phyloP scores from a whole-genome alignment of 2,329 filamentous ascomycete genomes.

The Fusarium fujikuroi region DNA sequence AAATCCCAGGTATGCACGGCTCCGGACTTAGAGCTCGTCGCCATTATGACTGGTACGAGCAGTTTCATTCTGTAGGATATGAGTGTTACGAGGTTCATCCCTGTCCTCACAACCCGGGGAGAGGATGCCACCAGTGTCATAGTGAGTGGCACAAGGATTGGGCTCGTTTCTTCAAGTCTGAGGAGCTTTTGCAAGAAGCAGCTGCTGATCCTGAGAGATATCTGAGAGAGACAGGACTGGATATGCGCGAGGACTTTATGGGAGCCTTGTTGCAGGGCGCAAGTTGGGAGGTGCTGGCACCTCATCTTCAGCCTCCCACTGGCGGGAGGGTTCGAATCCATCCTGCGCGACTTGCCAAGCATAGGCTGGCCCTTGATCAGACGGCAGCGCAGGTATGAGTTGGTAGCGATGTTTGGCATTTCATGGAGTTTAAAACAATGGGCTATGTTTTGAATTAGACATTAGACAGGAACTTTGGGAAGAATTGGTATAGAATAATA shows the following conservation, averaged over 20 bases:
- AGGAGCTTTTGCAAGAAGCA: slow-evolving; percentile 18
- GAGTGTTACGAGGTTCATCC: slow-evolving; percentile 37
- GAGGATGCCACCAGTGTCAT: slow-evolving; percentile 35
- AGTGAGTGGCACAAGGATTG: slow-evolving; percentile 35
- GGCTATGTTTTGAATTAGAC: slow-evolving; percentile 1
- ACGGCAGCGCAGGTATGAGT: neutral
- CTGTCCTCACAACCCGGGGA: slow-evolving; percentile 14
- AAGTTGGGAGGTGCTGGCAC: slow-evolving; percentile 3
- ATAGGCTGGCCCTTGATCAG: slow-evolving; percentile 14
- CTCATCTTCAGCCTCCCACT: slow-evolving; percentile 18
- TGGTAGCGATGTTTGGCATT: neutral
- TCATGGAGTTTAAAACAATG: neutral
- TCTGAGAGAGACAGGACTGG: slow-evolving; percentile 3
- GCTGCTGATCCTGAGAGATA: slow-evolving; percentile 7
- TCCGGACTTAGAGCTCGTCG: slow-evolving; percentile 19
- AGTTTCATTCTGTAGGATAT: slow-evolving; percentile 28
- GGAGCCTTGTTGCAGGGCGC: slow-evolving; percentile 2
- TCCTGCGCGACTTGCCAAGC: slow-evolving; percentile 29
- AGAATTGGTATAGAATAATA: neutral
- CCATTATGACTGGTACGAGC: slow-evolving; percentile 40
- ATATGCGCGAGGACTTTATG: slow-evolving; percentile 11
- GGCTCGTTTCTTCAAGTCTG: slow-evolving; percentile 22
- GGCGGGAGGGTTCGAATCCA: slow-evolving; percentile 31
- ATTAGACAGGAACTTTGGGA: slow-evolving; percentile 10
- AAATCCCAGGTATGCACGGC: slow-evolving; percentile 32